Base-by-base conservation (phyloP, 139 green algal genomes). In the Chlamydomonas eustigma region DNA sequence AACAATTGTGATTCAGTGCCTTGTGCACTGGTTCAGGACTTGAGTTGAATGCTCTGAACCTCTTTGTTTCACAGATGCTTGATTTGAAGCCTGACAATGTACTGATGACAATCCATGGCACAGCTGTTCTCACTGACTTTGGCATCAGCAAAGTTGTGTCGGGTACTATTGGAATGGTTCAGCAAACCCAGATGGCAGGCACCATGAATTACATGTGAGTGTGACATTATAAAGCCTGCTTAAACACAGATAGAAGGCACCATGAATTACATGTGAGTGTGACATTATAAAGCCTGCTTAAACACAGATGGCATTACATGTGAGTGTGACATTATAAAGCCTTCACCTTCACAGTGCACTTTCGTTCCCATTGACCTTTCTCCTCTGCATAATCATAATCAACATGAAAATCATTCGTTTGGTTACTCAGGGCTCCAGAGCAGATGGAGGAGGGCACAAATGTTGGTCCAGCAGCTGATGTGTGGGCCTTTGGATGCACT, bases 1-100 rank as follows among this genome's bases (percentile, higher is more conserved):
- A 12, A 58, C 44, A 12, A 12, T 18, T 58, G 44, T 58, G 18
- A 12, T 58, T 58, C 44, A 58, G 12, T 18, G 12, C 44, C 44
- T 58, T 58, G 44, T 28, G 18, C 44, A 28, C 18, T 58, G 44
- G 12, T 18, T 58, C 44, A 28, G 44, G 12, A 58, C 44, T 18
- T 58, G n/a, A n/a, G n/a, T n/a, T n/a, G n/a, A n/a, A n/a, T n/a
- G n/a, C n/a, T n/a, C n/a, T n/a, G n/a, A n/a, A n/a, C 18, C 33
- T n/a, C 44, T 18, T 18, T 58, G 44, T 58, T 18, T 18, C 44
- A 28, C 44, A 58, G 44, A 39, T 73, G 66, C 33, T 39, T 22
- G 66, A 73, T 35, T 35, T 73, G 6, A 73, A 73, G 66, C 66
- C 66, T 4, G 30, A 73, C 18, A 73, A 73, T 50, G n/a, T 73